These are phyloP conservation scores for Rasamsonia emersonii DNA, from an alignment of 2,329 filamentous ascomycete genomes.

Conservation along the genomic window DNA sequence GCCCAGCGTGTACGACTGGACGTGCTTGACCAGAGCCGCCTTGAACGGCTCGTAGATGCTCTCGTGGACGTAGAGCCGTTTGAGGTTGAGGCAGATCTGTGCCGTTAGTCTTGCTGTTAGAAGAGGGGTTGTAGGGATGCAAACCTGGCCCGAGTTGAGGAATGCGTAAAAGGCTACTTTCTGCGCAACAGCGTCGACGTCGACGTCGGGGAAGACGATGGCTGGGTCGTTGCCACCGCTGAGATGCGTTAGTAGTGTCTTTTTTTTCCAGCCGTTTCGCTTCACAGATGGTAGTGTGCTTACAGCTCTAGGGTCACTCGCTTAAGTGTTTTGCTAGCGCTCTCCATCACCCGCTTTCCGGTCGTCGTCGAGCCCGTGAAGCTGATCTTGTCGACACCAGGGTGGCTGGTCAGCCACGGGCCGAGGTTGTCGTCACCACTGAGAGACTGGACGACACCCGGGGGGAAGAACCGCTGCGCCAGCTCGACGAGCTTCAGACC, in stretches of 20 bases:
- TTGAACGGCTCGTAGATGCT: slow-evolving; percentile 42
- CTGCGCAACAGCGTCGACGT: slow-evolving; percentile 43
- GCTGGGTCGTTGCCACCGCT: slow-evolving; percentile 52
- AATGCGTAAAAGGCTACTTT: slow-evolving; percentile 38
- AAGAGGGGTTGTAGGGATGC: too few relatives aligned
- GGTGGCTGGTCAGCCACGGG: slow-evolving; percentile 51
- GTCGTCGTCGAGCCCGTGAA: slow-evolving; percentile 56
- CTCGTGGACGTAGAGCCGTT: slow-evolving; percentile 49
- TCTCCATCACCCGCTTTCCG: slow-evolving; percentile 53
- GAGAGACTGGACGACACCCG: slow-evolving; percentile 54
- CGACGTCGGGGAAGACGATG: slow-evolving; percentile 52
- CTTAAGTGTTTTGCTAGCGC: slow-evolving; percentile 50
- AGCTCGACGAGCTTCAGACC: slow-evolving; percentile 54
- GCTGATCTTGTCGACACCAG: slow-evolving; percentile 52
- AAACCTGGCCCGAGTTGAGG: slow-evolving; percentile 43
- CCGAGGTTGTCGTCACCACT: slow-evolving; percentile 55
- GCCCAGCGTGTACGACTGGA: neutral
- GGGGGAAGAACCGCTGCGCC: slow-evolving; percentile 49
- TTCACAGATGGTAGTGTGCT: too few relatives aligned
- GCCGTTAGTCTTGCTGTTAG: too few relatives aligned
- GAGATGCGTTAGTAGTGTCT: neutral
- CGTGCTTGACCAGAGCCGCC: slow-evolving; percentile 34
- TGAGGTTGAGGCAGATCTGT: slow-evolving; percentile 46
- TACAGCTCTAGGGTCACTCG: slow-evolving; percentile 51
- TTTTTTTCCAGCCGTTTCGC: too few relatives aligned